These are phyloP conservation scores for Cornus florida DNA, from an alignment of 148 eudicot species.

Conservation along the genomic window DNA sequence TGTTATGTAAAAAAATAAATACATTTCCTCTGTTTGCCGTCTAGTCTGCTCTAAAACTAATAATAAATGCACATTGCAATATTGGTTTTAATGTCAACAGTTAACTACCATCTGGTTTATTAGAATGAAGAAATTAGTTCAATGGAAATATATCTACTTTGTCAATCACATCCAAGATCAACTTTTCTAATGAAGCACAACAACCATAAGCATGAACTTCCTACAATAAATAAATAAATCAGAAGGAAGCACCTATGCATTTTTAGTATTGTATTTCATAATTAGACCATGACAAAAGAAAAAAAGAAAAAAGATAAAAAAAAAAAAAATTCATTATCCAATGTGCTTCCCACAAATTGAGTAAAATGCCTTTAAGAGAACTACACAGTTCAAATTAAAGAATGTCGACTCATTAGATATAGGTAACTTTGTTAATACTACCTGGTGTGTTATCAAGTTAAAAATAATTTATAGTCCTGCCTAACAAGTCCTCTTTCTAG, in stretches of 20 bases:
- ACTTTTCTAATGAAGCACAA: background rate
- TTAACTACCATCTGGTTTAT: background rate
- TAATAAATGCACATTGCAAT: background rate
- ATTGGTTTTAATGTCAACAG: background rate
- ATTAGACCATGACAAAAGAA: too few species aligned
- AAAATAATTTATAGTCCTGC: too few species aligned
- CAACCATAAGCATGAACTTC: background rate
- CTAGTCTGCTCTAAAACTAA: background rate
- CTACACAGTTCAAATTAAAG: background rate
- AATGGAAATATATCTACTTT: too few species aligned
- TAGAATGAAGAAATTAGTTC: background rate
- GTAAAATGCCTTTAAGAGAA: background rate
- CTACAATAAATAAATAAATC: background rate
- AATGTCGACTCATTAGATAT: background rate
- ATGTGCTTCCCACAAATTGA: too few species aligned
- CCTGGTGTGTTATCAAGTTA: too few species aligned
- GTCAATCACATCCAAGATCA: background rate
- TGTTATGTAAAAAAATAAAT: background rate
- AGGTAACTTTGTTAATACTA: background rate
- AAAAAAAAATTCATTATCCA: too few species aligned
- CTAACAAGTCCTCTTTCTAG: too few species aligned
- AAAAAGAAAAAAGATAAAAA: too few species aligned
- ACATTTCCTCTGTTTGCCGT: background rate
- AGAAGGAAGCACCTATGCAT: background rate
- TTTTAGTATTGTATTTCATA: too few species aligned